Conservation (phyloP, 2,329 filamentous ascomycete genomes). For the Coniochaeta prunicola region DNA sequence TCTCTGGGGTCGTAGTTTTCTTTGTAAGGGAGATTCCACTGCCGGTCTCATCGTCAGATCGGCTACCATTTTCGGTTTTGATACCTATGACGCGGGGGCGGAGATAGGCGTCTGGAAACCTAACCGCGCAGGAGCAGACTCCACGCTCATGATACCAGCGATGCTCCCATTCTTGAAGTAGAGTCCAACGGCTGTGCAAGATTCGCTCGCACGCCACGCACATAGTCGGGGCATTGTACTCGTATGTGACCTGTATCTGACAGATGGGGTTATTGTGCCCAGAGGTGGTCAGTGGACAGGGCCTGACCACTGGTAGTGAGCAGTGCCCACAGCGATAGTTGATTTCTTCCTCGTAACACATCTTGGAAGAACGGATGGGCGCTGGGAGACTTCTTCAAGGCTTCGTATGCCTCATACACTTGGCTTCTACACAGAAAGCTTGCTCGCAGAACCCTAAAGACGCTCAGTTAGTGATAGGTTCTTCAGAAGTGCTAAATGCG, state of each 20-base stretch:
- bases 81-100: constrained; percentile 22
- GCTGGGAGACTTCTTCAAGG: neutral
- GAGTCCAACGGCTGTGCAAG: constrained; percentile 29
- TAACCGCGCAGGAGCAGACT: constrained; percentile 28
- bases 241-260: constrained; percentile 17
- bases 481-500: neutral
- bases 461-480: neutral
- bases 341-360: constrained; percentile 40
- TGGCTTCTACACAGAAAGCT: neutral
- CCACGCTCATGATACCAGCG: constrained; percentile 37
- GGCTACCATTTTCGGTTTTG: neutral
- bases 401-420: neutral
- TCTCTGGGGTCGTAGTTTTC: neutral
- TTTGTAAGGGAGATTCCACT: neutral
- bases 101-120: constrained; percentile 26
- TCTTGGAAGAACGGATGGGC: constrained; percentile 16
- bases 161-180: constrained; percentile 34
- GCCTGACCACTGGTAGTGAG: constrained; percentile 27
- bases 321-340: constrained; percentile 41
- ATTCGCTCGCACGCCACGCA: constrained; percentile 30
- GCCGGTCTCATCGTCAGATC: neutral
- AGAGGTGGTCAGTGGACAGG: constrained; percentile 35
- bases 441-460: neutral
- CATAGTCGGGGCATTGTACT: constrained; percentile 24
- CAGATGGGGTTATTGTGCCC: constrained; percentile 28